A percentile compares a stretch with the other conserved stretches of the same genome.
These are phyloP conservation scores for Curvularia sp. DNA, from an alignment of 2,329 filamentous ascomycete genomes.

Conservation along the genomic window DNA sequence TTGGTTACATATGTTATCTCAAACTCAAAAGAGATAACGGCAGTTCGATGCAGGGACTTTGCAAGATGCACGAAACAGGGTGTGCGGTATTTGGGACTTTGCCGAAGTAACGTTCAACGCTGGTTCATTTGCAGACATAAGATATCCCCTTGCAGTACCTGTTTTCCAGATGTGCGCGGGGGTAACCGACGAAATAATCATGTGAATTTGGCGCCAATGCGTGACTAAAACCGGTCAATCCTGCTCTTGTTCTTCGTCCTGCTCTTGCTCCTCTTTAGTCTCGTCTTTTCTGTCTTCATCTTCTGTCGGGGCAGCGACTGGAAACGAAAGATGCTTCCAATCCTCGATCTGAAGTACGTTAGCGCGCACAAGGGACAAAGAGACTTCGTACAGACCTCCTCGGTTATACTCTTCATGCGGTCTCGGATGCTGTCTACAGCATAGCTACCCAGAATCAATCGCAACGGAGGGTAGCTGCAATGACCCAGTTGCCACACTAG, in stretches of 20 bases:
- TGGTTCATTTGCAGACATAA: background rate
- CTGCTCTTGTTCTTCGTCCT: conserved; percentile 35
- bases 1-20: background rate
- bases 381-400: conserved; percentile 68
- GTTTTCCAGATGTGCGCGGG: background rate
- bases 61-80: background rate
- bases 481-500: conserved; percentile 92
- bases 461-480: conserved; percentile 88
- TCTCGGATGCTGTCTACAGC: conserved; percentile 96
- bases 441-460: conserved; percentile 88
- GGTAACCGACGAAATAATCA: too few species aligned
- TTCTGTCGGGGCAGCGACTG: conserved; percentile 28
- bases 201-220: background rate
- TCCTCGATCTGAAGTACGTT: conserved; percentile 32
- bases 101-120: background rate
- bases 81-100: background rate
- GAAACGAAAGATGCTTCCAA: conserved; percentile 38
- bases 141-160: background rate
- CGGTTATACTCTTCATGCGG: conserved; percentile 85
- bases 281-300: conserved; percentile 28
- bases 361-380: background rate
- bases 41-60: background rate
- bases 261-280: conserved; percentile 28
- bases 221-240: conserved; percentile 18
- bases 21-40: background rate